Evolutionary conservation across 2,329 filamentous ascomycete species (phyloP), one percentile per base, ranked within the genome.

Genomic region (Neoscytalidium dimidiatum): DNA sequence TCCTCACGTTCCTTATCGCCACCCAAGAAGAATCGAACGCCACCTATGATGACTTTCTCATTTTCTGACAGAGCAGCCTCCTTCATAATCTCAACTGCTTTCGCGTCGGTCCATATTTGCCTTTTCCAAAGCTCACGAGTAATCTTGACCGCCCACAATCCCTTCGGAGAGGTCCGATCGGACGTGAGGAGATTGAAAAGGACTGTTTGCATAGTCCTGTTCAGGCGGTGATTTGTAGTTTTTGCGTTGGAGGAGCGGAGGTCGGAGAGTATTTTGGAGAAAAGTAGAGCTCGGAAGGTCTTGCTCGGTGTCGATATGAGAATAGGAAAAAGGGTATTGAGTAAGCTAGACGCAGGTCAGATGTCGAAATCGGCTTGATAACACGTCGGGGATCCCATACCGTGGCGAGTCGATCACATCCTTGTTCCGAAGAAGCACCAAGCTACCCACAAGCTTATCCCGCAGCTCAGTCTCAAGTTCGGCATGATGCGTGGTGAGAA

Each of bases 1-100:
- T 97, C 94, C 76, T 99, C 95, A 69, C 94, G 88, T 79, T 98
- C 95, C 78, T 96, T 94, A 77, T 99, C 95, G 35, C 94, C 94
- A 26, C 95, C 95, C 0, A 99, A 84, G 82, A 99, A 99, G 83
- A 98, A 99, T 26, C 92, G 87, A 14, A 96, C 92, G 49, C 92
- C 94, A 17, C 93, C 92, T 5, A 91, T 83, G 28, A 95, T 87
- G 3, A 98, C 93, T 80, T 99, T 99, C 71, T 96, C 92, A 71
- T 97, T 96, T 60, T 97, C 90, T 3, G 92, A 88, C 64, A 99
- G 80, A 63, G 90, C 89, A 0, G 94, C 93, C 79, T 97, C 91
- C 79, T 96, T 96, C 94, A 99, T 98, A 69, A 98, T 92, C 73
- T 97, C 93, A n/a, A 98, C 95, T 0, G 94, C 89, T 76, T 94